Base-by-base conservation (phyloP, 208 protist species). In the Acanthamoeba royreba region DNA sequence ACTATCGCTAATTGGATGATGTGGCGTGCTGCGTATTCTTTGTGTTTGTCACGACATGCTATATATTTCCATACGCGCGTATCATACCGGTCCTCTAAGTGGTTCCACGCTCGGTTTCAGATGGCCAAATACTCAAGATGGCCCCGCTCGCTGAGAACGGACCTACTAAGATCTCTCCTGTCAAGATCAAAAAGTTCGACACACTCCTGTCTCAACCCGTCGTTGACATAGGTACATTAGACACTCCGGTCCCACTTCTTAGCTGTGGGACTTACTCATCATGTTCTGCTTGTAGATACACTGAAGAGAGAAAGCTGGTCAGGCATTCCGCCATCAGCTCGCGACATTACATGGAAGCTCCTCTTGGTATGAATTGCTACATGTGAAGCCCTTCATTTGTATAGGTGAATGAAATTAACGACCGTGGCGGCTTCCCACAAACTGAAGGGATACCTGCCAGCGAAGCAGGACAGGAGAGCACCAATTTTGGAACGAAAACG, bases 401-500 rank as follows among this genome's bases (percentile, higher is more conserved):
- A 17, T 87, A 11, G 28, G 79, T 49, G 42, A 46, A 13, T n/a
- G 25, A 38, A 66, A 22, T 11, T 58, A 11, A 66, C 17, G 45
- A 25, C 25, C 40, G 28, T 43, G 19, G 2, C 19, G 5, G 45
- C 35, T 11, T 77, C n/a, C 0, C 11, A 28, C 40, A 28, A 63
- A 25, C 7, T 7, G 7, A 25, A 92, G 86, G 97, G 96, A 19
- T 98, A 98, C 85, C 83, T 97, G 43, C 97, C 97, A 1, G 83
- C 94, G 0, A 97, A 97, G 31, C 15, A n/a, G 28, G 93, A 94
- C 19, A 46, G 97, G 74, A 46, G 97, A n/a, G 69, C 95, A 31
- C 79, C 88, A 13, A 96, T 93, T n/a, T 61, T 97, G 25, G 74
- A 95, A 31, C 66, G 97, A 22, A 98, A 98, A 81, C 94, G 97